A percentile compares a stretch with the other conserved stretches of the same genome.
phyloP scores from a whole-genome alignment of 2,329 filamentous ascomycete species.

The Furcasterigmium furcatum region DNA sequence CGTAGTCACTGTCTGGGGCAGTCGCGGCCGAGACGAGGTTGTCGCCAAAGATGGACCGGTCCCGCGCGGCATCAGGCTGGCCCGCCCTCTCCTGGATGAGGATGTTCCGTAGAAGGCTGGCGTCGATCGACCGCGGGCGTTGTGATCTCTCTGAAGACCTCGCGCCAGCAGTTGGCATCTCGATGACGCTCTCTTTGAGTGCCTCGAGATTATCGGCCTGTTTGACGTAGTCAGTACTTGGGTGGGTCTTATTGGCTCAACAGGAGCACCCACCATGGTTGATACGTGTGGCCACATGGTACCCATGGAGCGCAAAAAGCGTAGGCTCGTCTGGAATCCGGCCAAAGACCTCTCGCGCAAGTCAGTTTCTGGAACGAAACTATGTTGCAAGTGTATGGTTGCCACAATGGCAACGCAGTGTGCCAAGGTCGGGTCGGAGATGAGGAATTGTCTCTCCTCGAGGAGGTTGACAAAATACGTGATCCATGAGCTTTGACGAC shows the following conservation, averaged over 20 bases:
- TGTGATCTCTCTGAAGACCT: no score
- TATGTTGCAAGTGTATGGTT: conserved; percentile 51
- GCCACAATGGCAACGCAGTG: conserved; percentile 50
- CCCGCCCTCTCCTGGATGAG: conserved; percentile 30
- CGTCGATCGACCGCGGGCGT: conserved; percentile 31
- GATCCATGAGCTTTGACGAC: conserved; percentile 54
- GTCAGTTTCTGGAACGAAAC: conserved; percentile 33
- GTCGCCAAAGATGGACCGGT: conserved; percentile 19
- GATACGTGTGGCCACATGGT: conserved; percentile 18
- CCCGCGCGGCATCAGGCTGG: conserved; percentile 12
- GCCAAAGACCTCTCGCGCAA: conserved; percentile 17
- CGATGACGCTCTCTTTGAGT: conserved; percentile 1
- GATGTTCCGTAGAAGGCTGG: conserved; percentile 29
- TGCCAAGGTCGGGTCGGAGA: conserved; percentile 28
- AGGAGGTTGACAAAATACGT: conserved; percentile 46
- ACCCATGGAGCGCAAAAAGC: conserved; percentile 18
- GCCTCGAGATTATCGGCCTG: not conserved
- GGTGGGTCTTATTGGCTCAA: no score
- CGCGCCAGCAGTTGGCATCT: no score
- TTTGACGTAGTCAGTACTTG: no score
- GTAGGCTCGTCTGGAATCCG: conserved; percentile 21
- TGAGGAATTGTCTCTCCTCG: conserved; percentile 36
- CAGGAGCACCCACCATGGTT: no score
- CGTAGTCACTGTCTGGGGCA: conserved; percentile 4
- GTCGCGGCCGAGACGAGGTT: conserved; percentile 6